Evolutionary conservation across 805 yeast species (phyloP), one percentile per base, ranked within the genome.

Genomic region (Metschnikowia henanensis): DNA sequence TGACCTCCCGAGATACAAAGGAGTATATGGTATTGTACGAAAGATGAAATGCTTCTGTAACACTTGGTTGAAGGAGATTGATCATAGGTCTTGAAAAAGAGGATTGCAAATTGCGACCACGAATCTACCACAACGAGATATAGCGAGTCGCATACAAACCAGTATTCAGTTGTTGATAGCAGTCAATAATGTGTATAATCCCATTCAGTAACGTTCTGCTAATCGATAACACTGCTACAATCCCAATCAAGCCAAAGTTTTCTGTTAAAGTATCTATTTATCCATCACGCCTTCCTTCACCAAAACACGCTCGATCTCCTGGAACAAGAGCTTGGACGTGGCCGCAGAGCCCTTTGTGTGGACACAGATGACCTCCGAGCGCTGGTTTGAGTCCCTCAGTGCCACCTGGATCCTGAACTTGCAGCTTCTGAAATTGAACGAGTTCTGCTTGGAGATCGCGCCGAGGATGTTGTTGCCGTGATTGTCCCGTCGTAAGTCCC

Each of bases 331-430:
- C 28, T 66, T 74, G 40, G 85, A 76, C 6, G 88, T 79, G 50
- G 77, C 79, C 25, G 72, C 64, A 1, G 90, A 83, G 6, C 94
- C 94, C 50, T 77, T 80, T 25, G 77, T 75, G 59, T 81, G 80
- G 17, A 74, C 77, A 56, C 87, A 81, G 13, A 75, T 74, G 28
- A 85, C 65, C 46, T 72, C 76, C 35, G 87, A 80, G 37, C 76
- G 62, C 68, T 60, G 72, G 49, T 58, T 60, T 46, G 52, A 41
- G 17, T 55, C 78, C 40, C 78, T 66, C 29, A 69, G 51, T 23
- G 63, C 61, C 30, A 84, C 70, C 51, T 68, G 68, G 53, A 86
- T 74, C 47, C 79, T 76, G 61, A 85, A 84, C 51, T 76, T 73
- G 51, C 88, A 82, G 28, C 84, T 75, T 62, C 80, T 80, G 55